Evolutionary conservation across 495 filamentous ascomycete genomes (phyloP).

Genomic region (Tuber calosporum): DNA sequence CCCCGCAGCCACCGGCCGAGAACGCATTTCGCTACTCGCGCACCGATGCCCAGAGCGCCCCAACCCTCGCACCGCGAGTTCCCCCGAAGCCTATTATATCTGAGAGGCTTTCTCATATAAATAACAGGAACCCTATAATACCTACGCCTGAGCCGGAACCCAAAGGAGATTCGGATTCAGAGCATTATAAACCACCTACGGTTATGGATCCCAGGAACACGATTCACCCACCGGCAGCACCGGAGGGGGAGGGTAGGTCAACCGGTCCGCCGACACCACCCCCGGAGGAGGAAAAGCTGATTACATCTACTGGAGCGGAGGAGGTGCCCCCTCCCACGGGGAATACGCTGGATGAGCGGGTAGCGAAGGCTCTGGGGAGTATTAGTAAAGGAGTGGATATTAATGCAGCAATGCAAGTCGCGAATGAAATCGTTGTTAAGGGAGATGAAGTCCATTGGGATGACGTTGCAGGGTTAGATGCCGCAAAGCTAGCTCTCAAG

Average conservation of each 20-base stretch:
- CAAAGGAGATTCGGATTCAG: not conserved
- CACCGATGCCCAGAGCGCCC: not conserved
- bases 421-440: conserved; percentile 92
- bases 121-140: not conserved
- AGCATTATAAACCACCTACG: not conserved
- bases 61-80: conserved; percentile 1
- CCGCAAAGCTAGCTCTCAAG: conserved; percentile 85
- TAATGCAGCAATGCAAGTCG: conserved; percentile 74
- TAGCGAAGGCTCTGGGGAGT: conserved; percentile 62
- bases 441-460: conserved; percentile 94
- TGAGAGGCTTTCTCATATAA: conserved; percentile 3
- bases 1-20: not conserved
- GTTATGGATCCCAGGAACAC: not conserved
- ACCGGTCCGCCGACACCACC: not conserved
- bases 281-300: not conserved
- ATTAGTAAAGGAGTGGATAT: conserved; percentile 75
- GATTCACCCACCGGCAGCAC: not conserved
- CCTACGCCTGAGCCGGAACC: not conserved
- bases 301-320: not conserved
- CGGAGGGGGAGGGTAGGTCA: not conserved
- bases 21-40: not conserved
- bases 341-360: conserved; percentile 39
- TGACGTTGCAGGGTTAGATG: conserved; percentile 84
- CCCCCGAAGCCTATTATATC: not conserved
- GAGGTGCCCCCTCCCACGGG: not conserved